phyloP scores from a whole-genome alignment of 2,329 filamentous ascomycete genomes.

The Harringtonia lauricola region DNA sequence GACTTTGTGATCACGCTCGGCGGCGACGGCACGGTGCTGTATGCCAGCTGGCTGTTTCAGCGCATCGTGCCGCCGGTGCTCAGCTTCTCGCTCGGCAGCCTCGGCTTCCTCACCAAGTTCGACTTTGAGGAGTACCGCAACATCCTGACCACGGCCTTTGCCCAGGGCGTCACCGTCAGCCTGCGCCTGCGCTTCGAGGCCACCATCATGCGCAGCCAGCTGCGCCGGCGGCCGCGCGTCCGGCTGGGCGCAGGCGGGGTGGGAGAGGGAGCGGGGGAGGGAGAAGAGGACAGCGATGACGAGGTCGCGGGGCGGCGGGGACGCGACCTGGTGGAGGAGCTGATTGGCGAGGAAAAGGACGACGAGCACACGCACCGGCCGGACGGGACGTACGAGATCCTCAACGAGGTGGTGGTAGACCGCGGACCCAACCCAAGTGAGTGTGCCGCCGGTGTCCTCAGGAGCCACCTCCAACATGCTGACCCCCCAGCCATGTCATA shows the following conservation, averaged over 20 bases:
- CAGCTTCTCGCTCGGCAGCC: constrained; percentile 80
- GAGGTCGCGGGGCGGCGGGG: constrained; percentile 15
- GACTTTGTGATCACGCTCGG: constrained; percentile 90
- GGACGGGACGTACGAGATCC: constrained; percentile 74
- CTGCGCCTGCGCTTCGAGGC: constrained; percentile 83
- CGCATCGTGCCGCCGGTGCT: constrained; percentile 87
- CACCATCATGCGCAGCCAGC: constrained; percentile 76
- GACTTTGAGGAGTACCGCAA: constrained; percentile 67
- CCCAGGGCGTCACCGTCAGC: constrained; percentile 78
- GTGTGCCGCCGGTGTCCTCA: constrained; percentile 19
- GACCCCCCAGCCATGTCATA: constrained; percentile 63
- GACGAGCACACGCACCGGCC: constrained; percentile 78
- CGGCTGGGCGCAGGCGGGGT: too few relatives aligned
- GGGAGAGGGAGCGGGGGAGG: not conserved
- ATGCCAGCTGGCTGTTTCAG: constrained; percentile 95
- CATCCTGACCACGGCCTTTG: constrained; percentile 62
- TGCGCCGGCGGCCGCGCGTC: constrained; percentile 19
- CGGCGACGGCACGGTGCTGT: constrained; percentile 93
- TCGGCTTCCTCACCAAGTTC: constrained; percentile 95
- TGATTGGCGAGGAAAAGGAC: constrained; percentile 77
- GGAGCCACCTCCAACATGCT: not conserved
- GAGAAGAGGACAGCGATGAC: constrained; percentile 4
- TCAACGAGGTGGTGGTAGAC: constrained; percentile 96
- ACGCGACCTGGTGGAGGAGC: constrained; percentile 71
- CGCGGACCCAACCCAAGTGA: constrained; percentile 83